Conservation (phyloP, 1,284 basidiomycete genomes). For the Phlebopus sp. region DNA sequence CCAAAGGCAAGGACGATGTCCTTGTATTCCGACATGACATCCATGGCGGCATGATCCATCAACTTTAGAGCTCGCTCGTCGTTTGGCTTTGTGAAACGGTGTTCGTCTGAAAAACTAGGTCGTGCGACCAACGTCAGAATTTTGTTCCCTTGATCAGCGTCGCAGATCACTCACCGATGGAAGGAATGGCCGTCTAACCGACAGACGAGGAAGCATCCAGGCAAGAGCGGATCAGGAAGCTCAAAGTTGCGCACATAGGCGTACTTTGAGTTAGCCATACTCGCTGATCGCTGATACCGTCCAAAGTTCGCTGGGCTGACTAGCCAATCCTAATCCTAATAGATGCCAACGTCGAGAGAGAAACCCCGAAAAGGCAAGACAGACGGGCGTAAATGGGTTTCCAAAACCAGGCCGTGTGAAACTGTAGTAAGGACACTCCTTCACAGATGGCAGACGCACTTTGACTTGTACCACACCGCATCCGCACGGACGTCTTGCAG, state of each 20-base stretch:
- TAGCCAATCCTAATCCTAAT: neutral
- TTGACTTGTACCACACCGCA: conserved; percentile 5
- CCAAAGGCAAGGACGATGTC: conserved; percentile 90
- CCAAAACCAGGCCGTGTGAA: conserved; percentile 1
- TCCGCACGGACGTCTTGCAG: conserved; percentile 6
- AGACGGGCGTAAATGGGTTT: conserved; percentile 2
- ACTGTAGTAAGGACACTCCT: conserved; percentile 1
- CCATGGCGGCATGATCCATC: conserved; percentile 89
- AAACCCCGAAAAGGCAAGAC: neutral
- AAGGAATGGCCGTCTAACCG: conserved; percentile 95
- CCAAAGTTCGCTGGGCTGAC: neutral
- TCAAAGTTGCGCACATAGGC: conserved; percentile 92
- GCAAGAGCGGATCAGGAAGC: conserved; percentile 83
- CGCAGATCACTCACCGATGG: conserved; percentile 64
- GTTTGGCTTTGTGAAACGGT: conserved; percentile 89
- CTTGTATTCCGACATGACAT: conserved; percentile 79
- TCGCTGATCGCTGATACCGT: neutral
- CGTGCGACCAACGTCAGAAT: conserved; percentile 5
- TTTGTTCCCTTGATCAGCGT: neutral
- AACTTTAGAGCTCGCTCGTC: conserved; percentile 83
- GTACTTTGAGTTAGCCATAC: conserved; percentile 90
- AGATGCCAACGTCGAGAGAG: conserved; percentile 1
- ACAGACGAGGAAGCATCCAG: conserved; percentile 82
- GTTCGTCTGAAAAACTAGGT: conserved; percentile 79
- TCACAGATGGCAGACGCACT: conserved; percentile 17